Conservation (phyloP, 495 filamentous ascomycete genomes). For the Neurospora tetrasperma region DNA sequence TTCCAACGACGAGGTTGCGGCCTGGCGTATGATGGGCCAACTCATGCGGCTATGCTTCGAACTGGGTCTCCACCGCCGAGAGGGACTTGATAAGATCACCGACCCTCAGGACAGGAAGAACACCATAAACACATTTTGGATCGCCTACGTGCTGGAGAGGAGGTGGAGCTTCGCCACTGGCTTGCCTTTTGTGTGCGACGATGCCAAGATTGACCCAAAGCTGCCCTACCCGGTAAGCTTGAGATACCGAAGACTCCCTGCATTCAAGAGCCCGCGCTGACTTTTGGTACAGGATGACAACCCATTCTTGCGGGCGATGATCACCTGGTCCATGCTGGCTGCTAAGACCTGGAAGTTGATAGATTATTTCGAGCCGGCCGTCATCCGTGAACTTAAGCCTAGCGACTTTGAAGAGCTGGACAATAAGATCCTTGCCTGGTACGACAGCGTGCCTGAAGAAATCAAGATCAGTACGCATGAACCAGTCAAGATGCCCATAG, state of each 20-base stretch:
- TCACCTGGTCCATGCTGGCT: constrained; percentile 62
- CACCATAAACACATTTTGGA: constrained; percentile 66
- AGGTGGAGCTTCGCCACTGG: constrained; percentile 77
- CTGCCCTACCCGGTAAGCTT: constrained; percentile 63
- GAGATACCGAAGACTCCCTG: neutral
- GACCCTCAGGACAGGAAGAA: constrained; percentile 52
- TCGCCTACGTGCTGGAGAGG: constrained; percentile 67
- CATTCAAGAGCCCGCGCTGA: neutral
- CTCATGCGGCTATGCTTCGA: constrained; percentile 68
- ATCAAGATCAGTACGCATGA: constrained; percentile 17
- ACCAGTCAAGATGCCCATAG: constrained; percentile 8
- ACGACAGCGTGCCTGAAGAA: constrained; percentile 35
- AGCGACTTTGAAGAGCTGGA: constrained; percentile 69
- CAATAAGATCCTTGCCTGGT: constrained; percentile 70
- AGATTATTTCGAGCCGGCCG: constrained; percentile 39
- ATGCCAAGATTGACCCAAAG: constrained; percentile 71
- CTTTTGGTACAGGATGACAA: constrained; percentile 47
- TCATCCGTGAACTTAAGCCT: constrained; percentile 40
- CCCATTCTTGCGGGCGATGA: constrained; percentile 69
- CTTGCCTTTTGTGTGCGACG: constrained; percentile 70
- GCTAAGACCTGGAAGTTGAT: constrained; percentile 73
- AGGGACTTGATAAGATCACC: constrained; percentile 56
- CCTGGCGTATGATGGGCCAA: constrained; percentile 70
- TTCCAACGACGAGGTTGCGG: constrained; percentile 66
- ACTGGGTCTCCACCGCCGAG: constrained; percentile 66